These are phyloP conservation scores for Penicillium palitans DNA, from an alignment of 2,329 filamentous ascomycete genomes.

Conservation along the genomic window DNA sequence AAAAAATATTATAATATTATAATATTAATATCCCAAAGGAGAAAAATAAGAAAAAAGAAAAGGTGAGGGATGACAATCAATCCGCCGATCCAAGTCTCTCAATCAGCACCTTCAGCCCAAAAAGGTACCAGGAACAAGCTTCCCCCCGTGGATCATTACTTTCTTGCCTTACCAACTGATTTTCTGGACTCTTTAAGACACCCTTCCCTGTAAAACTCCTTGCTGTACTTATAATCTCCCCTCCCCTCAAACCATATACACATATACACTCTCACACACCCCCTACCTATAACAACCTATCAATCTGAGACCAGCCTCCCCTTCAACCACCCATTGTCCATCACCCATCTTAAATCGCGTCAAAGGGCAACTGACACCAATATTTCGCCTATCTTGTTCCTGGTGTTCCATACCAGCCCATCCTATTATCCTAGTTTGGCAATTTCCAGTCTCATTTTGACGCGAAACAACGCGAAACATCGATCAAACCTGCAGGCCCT, in stretches of 20 bases:
- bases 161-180: conserved; percentile 2
- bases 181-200: conserved; percentile 20
- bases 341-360: conserved; percentile 7
- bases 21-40: background rate
- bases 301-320: conserved; percentile 28
- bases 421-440: conserved; percentile 5
- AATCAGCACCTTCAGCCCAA: conserved; percentile 6
- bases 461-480: conserved; percentile 15
- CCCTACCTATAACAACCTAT: conserved; percentile 15
- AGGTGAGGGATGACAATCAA: conserved; percentile 25
- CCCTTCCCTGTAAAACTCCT: conserved; percentile 6
- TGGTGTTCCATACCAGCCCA: conserved; percentile 19
- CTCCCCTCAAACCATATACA: conserved; percentile 3
- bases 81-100: conserved; percentile 18
- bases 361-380: conserved; percentile 14
- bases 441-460: conserved; percentile 4
- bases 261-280: background rate
- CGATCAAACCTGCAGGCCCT: conserved; percentile 13
- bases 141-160: conserved; percentile 15
- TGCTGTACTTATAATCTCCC: conserved; percentile 19
- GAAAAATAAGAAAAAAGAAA: conserved; percentile 1
- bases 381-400: conserved; percentile 5
- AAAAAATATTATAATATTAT: no score
- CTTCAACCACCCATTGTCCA: background rate
- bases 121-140: conserved; percentile 24